These are phyloP conservation scores for Gypsophila paniculata DNA, from an alignment of 179 eudicot species.

Conservation along the genomic window DNA sequence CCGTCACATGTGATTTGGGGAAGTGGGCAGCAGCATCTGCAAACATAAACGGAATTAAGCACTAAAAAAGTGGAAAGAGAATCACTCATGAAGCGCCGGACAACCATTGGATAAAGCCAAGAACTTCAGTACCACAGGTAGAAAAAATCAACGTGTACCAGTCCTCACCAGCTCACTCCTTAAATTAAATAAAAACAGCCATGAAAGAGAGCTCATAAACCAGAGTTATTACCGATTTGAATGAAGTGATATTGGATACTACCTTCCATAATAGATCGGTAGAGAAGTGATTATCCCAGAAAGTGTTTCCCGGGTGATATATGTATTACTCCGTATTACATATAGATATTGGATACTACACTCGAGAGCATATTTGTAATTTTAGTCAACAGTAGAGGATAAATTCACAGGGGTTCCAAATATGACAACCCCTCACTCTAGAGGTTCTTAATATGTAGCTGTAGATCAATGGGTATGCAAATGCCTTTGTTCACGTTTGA, in stretches of 20 bases:
- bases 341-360: no score
- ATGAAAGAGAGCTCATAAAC: background rate
- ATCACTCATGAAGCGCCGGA: background rate
- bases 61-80: background rate
- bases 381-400: background rate
- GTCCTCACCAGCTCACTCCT: background rate
- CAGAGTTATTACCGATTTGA: background rate
- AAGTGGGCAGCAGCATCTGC: constrained; percentile 23
- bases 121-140: background rate
- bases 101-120: constrained; percentile 3
- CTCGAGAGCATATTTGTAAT: background rate
- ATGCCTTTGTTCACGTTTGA: background rate
- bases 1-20: constrained; percentile 25
- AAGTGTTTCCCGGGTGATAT: background rate
- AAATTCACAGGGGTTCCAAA: background rate
- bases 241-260: background rate
- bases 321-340: background rate
- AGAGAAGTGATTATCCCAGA: background rate
- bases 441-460: constrained; percentile 1
- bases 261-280: background rate
- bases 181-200: background rate
- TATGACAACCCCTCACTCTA: background rate
- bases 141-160: background rate
- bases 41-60: background rate
- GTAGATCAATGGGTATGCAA: background rate